A percentile compares a stretch with the other conserved stretches of the same genome.
phyloP scores from a whole-genome alignment of 441 rosid genomes.

The Cnidoscolus chayamansa region DNA sequence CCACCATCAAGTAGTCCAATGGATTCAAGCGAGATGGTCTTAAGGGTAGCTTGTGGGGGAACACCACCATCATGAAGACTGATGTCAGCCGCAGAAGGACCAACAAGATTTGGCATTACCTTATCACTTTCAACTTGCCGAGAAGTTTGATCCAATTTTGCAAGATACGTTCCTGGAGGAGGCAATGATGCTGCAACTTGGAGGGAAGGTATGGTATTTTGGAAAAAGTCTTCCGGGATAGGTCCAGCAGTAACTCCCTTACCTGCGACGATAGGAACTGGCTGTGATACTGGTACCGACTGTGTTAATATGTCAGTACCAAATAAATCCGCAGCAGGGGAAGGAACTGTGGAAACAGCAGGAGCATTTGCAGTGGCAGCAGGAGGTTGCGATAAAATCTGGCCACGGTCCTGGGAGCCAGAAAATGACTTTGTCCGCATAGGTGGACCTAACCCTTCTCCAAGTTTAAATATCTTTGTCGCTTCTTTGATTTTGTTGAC shows the following conservation, averaged over 20 bases:
- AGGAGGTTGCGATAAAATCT: conserved; percentile 49
- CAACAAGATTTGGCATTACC: conserved; percentile 38
- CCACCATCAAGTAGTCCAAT: conserved; percentile 87
- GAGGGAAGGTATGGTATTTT: conserved; percentile 80
- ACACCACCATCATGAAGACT: conserved; percentile 81
- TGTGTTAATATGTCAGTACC: conserved; percentile 55
- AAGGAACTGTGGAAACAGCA: conserved; percentile 48
- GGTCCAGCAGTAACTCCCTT: conserved; percentile 56
- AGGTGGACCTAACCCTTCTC: conserved; percentile 74
- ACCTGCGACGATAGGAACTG: conserved; percentile 43
- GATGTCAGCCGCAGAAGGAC: conserved; percentile 41
- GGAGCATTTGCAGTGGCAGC: conserved; percentile 31
- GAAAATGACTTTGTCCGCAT: conserved; percentile 65
- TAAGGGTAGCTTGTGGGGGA: conserved; percentile 60
- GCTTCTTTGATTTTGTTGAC: conserved; percentile 95
- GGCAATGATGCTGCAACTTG: conserved; percentile 82
- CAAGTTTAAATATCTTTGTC: conserved; percentile 74
- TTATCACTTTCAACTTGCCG: conserved; percentile 44
- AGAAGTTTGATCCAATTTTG: conserved; percentile 66
- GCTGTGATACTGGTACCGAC: conserved; percentile 47
- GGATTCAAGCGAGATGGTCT: conserved; percentile 43
- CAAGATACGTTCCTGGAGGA: conserved; percentile 83
- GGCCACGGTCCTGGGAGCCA: conserved; percentile 68
- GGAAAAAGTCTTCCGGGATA: conserved; percentile 96
- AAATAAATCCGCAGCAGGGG: conserved; percentile 64